These are phyloP conservation scores for Colletotrichum sp. DNA, from an alignment of 2,329 filamentous ascomycete species.

Conservation along the genomic window DNA sequence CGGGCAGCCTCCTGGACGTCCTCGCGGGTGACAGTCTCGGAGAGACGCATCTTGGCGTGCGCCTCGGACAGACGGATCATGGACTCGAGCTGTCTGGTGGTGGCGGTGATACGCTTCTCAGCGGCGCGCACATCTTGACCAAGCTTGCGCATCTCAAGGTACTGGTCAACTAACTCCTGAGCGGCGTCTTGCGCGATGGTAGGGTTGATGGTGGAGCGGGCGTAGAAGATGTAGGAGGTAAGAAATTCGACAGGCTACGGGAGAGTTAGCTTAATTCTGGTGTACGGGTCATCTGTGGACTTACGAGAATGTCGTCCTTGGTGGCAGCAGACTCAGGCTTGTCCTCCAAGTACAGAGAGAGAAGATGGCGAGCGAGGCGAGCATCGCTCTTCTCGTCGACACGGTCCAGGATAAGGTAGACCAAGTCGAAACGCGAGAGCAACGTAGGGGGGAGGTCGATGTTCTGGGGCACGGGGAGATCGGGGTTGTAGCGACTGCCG, in stretches of 20 bases:
- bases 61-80: conserved; percentile 98
- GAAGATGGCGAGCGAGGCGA: conserved; percentile 86
- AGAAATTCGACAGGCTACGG: conserved; percentile 87
- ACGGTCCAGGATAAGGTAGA: conserved; percentile 94
- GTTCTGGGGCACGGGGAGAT: conserved; percentile 94
- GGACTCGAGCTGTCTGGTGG: conserved; percentile 92
- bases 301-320: conserved; percentile 78
- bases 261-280: conserved; percentile 27
- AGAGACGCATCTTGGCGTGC: conserved; percentile 96
- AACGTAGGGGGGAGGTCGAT: conserved; percentile 96
- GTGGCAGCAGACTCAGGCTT: conserved; percentile 82
- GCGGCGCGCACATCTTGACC: conserved; percentile 85
- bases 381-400: conserved; percentile 91
- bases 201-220: conserved; percentile 84
- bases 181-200: conserved; percentile 80
- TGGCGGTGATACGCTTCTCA: conserved; percentile 97
- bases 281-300: conserved; percentile 31
- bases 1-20: conserved; percentile 93
- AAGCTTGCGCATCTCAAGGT: conserved; percentile 93
- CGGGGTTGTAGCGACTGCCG: conserved; percentile 96
- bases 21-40: conserved; percentile 72
- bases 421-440: conserved; percentile 93
- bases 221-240: conserved; percentile 96
- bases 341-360: conserved; percentile 97
- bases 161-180: conserved; percentile 83